phyloP scores from a whole-genome alignment of 768 basidiomycete species.

The Sporobolomyces phaffii region DNA sequence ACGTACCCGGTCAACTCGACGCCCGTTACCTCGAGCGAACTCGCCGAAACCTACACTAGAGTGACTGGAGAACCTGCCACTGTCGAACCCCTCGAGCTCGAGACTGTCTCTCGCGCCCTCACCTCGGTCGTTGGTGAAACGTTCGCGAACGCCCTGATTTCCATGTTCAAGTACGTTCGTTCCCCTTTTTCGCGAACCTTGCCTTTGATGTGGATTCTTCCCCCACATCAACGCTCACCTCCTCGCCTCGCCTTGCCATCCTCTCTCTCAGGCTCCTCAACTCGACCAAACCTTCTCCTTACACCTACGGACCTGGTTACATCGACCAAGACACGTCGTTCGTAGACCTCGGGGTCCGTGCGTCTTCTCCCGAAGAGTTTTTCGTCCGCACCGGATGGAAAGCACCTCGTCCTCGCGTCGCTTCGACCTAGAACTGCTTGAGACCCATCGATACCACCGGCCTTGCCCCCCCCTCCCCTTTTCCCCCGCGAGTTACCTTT shows the following conservation, averaged over 20 bases:
- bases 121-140: not conserved
- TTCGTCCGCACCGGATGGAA: not conserved
- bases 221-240: not conserved
- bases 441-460: too few relatives aligned
- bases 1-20: slow-evolving; percentile 8
- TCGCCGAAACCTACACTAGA: not conserved
- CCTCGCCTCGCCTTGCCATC: too few relatives aligned
- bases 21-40: not conserved
- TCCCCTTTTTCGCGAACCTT: not conserved
- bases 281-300: not conserved
- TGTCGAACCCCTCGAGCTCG: not conserved
- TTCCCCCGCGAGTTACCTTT: too few relatives aligned
- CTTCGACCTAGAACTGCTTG: too few relatives aligned
- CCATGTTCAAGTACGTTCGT: not conserved
- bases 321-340: not conserved
- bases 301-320: slow-evolving; percentile 1
- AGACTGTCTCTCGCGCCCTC: not conserved
- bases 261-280: not conserved
- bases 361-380: not conserved
- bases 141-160: not conserved
- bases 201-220: not conserved
- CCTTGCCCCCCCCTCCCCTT: too few relatives aligned
- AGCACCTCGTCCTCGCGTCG: not conserved
- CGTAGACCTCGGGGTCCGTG: slow-evolving; percentile 6
- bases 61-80: not conserved